Evolutionary conservation across 805 yeast species (phyloP), one percentile per base, ranked within the genome.

Genomic region (Limtongia smithiae): DNA sequence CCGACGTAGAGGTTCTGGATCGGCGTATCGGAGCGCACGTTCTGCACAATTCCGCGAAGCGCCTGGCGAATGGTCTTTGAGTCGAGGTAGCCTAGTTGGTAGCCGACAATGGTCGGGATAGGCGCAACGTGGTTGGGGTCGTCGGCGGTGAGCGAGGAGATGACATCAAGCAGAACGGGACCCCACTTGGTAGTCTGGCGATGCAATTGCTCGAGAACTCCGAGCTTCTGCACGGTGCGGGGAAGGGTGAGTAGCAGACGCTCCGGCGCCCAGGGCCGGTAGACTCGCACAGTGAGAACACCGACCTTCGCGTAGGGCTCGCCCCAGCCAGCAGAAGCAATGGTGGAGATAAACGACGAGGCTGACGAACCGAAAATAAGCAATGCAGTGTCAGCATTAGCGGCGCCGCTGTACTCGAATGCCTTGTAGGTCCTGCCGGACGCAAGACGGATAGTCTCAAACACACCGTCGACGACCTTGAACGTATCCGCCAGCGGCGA

Each of bases 161-260:
- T 78, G 58, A 88, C 78, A 62, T 89, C 96, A 57, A 89, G 76
- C 58, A 84, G 72, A 36, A 89, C 71, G 3, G 91, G 87, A 14
- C 85, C 78, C 68, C 85, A 82, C n/a, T 69, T 68, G 8, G 71
- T 66, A 14, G 69, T 63, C 41, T 60, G 62, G 14, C 59, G 57
- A 12, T 75, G 67, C 36, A 83, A 72, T 69, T 89, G 95, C 62
- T 85, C 85, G 21, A 85, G 72, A 15, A 84, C 76, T 11, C 80
- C 77, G 44, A 90, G 70, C 24, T 75, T 73, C 52, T 72, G 71
- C 46, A 79, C 78, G 7, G 80, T 65, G 1, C 73, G 54, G 24
- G 91, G 90, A 36, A 85, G 65, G 2, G 69, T 60, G 1, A 69
- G 57, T 42, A 79, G 68, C 25, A 87, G 69, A 14, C 71, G 65